Evolutionary conservation across 2,329 filamentous ascomycete species (phyloP), one percentile per base, ranked within the genome.

Genomic region (Thermothelomyces thermophilus): DNA sequence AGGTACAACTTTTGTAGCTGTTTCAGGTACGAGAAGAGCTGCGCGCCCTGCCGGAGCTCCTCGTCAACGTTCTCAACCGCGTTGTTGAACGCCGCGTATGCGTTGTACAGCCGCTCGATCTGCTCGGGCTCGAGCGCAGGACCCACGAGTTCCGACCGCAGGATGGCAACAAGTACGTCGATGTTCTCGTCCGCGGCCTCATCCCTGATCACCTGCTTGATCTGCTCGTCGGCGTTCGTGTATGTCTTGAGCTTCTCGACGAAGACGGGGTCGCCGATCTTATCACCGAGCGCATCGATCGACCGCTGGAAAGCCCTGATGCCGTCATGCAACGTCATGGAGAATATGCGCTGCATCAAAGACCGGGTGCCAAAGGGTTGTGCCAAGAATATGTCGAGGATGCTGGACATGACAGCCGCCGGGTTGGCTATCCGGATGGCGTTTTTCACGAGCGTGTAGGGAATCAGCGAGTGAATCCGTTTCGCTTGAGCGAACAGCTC

Each of bases 381-480:
- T 7, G 93, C 91, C 52, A 97, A 77, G 73, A 98, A 98, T 40
- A 98, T 79, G 65, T 98, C 93, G 19, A 98, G 76, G 39, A 97
- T 84, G 17, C 86, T 86, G n/a, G 86, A 87, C 91, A 98, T 97
- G 57, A 98, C 93, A 5, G 90, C 89, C 1, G 91, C 91, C 2
- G 93, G 93, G 60, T 98, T 98, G 19, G 93, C 90, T 59, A 97
- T 89, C 50, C 91, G 83, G 62, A 98, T 97, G 41, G 95, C 89
- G 64, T 97, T 96, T 73, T 98, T 98, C 65, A 98, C 76, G 42
- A 96, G 74, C 0, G 84, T 86, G 64, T 98, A 98, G 0, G 93
- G 93, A 39, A 98, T 86, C 49, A 97, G 78, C 0, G 90, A 95
- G 65, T 98, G 93, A 46, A 97, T 96, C 53, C 87, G 82, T 70